These are phyloP conservation scores for Colletotrichum noveboracense DNA, from an alignment of 2,329 filamentous ascomycete species.

Conservation along the genomic window DNA sequence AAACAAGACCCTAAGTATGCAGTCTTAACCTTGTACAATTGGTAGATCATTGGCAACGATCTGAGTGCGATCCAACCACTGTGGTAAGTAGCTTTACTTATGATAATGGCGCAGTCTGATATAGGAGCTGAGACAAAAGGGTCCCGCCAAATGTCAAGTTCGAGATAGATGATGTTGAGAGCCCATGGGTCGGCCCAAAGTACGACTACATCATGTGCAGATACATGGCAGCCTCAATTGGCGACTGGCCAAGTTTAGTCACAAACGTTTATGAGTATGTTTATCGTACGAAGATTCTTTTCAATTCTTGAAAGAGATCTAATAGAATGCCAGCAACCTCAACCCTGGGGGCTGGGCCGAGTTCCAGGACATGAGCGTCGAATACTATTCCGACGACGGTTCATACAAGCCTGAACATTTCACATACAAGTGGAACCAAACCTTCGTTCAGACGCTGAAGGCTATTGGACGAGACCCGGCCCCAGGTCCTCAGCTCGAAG, in stretches of 20 bases:
- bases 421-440: constrained; percentile 26
- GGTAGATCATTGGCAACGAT: constrained; percentile 33
- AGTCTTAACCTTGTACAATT: constrained; percentile 39
- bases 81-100: constrained; percentile 20
- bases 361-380: constrained; percentile 31
- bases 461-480: constrained; percentile 26
- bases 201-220: constrained; percentile 44
- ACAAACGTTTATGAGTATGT: constrained; percentile 27
- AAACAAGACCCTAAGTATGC: constrained; percentile 26
- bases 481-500: constrained; percentile 28
- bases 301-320: not conserved
- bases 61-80: constrained; percentile 33
- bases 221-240: constrained; percentile 35
- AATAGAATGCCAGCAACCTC: constrained; percentile 29
- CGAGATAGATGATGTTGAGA: constrained; percentile 41
- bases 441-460: constrained; percentile 20
- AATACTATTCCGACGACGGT: constrained; percentile 32
- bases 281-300: not conserved
- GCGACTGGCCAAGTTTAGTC: constrained; percentile 32
- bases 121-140: constrained; percentile 7
- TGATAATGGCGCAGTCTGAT: not conserved
- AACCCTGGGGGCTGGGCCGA: constrained; percentile 41
- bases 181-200: constrained; percentile 26
- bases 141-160: constrained; percentile 39
- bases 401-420: constrained; percentile 25